Base-by-base conservation (phyloP, 2,329 filamentous ascomycete species). In the Tympanopsis confertula region DNA sequence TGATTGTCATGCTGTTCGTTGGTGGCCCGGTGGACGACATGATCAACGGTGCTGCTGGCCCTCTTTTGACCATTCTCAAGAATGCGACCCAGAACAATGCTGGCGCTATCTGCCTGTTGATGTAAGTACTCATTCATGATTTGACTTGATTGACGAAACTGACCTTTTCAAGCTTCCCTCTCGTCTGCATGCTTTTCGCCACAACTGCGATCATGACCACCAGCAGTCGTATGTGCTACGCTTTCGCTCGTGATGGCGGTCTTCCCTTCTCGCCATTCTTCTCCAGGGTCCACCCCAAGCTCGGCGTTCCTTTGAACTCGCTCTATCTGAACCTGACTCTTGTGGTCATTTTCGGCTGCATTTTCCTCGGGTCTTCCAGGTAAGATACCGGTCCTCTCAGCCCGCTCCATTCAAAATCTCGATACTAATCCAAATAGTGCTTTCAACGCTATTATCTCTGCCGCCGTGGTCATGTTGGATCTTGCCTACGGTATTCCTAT, bases 401-500 rank as follows among this genome's bases (percentile, higher is more conserved):
- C 24, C 10, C n/a, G n/a, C 10, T 28, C 10, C 24, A 10, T 28
- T 10, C 10, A 10, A 10, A 28, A 28, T n/a, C 10, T 28, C 24
- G 24, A 28, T n/a, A 10, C 24, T n/a, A n/a, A n/a, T n/a, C n/a
- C n/a, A n/a, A n/a, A n/a, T n/a, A 33, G 30, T 41, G 80, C 81
- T 0, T 84, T 86, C 56, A 83, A 80, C 30, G 80, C 80, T 13
- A 82, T 86, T 46, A 68, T 82, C 1, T 75, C 78, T 0, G 73
- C 80, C 0, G 81, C 78, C 0, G 82, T 87, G 0, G 80, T 86
- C 5, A 73, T 81, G 1, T 66, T 88, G 0, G 75, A 79, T 5
- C 59, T 87, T 4, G 80, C 78, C 2, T 88, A 88, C 46, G 82
- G 72, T 4, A 83, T 88, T 28, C 84, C 83, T 0, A 73, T 85